Evolutionary conservation across 805 yeast species (phyloP), one percentile per base, ranked within the genome.

Genomic region (Zygosaccharomyces lentus): DNA sequence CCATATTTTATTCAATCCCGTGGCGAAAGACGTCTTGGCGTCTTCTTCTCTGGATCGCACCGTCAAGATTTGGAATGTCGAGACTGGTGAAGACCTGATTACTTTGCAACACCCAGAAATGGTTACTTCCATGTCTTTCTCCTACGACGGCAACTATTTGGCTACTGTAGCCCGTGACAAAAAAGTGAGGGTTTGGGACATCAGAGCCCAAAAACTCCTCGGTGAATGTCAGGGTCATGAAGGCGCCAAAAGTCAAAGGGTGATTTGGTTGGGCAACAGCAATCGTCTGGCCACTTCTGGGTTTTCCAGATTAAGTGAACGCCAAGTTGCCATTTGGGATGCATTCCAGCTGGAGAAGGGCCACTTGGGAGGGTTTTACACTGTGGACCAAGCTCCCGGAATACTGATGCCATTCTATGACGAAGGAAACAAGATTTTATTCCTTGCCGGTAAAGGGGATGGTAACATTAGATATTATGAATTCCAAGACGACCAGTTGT

Each of bases 311-410:
- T 75, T 87, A 55, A 86, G 96, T 37, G 98, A 93, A 62, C 87
- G 99, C 64, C 98, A 93, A 69, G 73, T 91, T 49, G 99, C 93
- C 57, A 73, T 93, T 47, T 93, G 99, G 99, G 89, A 93, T 58
- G 74, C 89, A 16, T 72, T 75, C 27, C 78, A 84, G 56, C 71
- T 93, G 45, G 81, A 70, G 9, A 74, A 75, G 40, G 98, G 98
- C 27, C 89, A 96, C 37, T 78, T 93, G 53, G 96, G 89, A 43
- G 97, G 96, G 0, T 88, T 90, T 64, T 75, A 84, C 59, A 79
- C 82, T 34, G 76, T 93, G 40, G 99, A 95, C 63, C 78, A 95
- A 19, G 84, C 95, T 4, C 85, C 97, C 2, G 99, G 99, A 57
- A 86, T 93, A 34, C 71, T 90, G 65, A 85, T 93, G 78, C 99